Percentiles rank a stretch among this genome's conserved stretches.
phyloP scores from a whole-genome alignment of 2,329 filamentous ascomycete species.

The Sporothrix luriei region DNA sequence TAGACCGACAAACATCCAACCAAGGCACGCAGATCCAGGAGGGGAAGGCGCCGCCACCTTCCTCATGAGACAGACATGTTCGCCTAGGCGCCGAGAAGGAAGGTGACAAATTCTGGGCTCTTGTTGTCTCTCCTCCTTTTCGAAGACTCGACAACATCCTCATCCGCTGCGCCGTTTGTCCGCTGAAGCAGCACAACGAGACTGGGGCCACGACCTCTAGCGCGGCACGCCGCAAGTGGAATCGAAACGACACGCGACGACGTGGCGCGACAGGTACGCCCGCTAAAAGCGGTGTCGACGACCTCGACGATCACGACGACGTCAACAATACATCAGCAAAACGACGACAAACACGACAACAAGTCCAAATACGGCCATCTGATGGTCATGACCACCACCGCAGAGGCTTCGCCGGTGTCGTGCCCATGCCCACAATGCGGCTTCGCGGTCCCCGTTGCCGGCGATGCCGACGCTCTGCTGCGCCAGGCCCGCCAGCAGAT shows the following conservation, averaged over 20 bases:
- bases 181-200: not conserved
- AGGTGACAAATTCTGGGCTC: slow-evolving; percentile 8
- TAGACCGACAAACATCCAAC: not conserved
- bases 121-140: not conserved
- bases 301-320: not conserved
- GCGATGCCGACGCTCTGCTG: slow-evolving; percentile 44
- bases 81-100: slow-evolving; percentile 20
- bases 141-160: not conserved
- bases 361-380: not conserved
- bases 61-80: not conserved
- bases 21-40: not conserved
- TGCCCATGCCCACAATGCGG: slow-evolving; percentile 36
- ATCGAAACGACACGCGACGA: slow-evolving; percentile 19
- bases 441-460: slow-evolving; percentile 16
- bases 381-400: slow-evolving; percentile 13
- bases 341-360: not conserved
- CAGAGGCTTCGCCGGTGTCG: slow-evolving; percentile 4
- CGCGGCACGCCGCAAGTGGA: slow-evolving; percentile 12
- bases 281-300: not conserved
- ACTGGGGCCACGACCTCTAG: not conserved
- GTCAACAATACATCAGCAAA: not conserved
- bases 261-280: not conserved
- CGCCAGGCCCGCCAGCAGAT: slow-evolving; percentile 62
- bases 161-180: not conserved
- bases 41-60: slow-evolving; percentile 19